Evolutionary conservation across 2,329 filamentous ascomycete species (phyloP), one percentile per base, ranked within the genome.

Genomic region (Colletotrichum australisinense): DNA sequence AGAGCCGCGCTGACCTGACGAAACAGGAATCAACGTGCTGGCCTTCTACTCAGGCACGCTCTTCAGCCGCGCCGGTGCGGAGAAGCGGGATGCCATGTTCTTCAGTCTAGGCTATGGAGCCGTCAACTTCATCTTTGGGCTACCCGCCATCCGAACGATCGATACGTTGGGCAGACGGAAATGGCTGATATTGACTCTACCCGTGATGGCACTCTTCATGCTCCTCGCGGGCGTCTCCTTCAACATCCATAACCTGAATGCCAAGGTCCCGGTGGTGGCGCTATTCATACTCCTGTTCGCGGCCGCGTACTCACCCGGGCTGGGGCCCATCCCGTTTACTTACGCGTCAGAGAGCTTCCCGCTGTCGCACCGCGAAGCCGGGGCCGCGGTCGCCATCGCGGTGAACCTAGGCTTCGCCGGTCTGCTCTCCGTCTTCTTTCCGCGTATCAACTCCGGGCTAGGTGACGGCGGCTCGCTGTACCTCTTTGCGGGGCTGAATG

Each of bases 261-360:
- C 65, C 26, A 79, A 75, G n/a, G 78, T 76, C 14, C 80, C 79
- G 2, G 73, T 83, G 2, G 78, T 84, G 24, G 80, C 81, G 0
- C 76, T 84, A 2, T 86, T 85, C 60, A 74, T 85, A 4, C 84
- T 82, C 30, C 63, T 86, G 4, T 86, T 86, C 64, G 80, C 84
- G 1, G 81, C 83, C 0, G 81, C 80, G 1, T 87, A 86, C 74
- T 84, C 84, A 1, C 85, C 85, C 7, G 78, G 78, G 11, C 58
- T 81, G 73, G 86, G 86, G 0, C 86, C 86, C 0, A 87, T 88
- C 12, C 85, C 86, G 0, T 88, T 87, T 60, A 88, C 85, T 2
- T 80, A 88, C 22, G 86, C 86, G 14, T 86, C 86, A 4, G 87
- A 88, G 75, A 85, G 84, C 62, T 88, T 88, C 70, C 86, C 86